These are phyloP conservation scores for Fomitopsis serialis DNA, from an alignment of 768 basidiomycete species.

Conservation along the genomic window DNA sequence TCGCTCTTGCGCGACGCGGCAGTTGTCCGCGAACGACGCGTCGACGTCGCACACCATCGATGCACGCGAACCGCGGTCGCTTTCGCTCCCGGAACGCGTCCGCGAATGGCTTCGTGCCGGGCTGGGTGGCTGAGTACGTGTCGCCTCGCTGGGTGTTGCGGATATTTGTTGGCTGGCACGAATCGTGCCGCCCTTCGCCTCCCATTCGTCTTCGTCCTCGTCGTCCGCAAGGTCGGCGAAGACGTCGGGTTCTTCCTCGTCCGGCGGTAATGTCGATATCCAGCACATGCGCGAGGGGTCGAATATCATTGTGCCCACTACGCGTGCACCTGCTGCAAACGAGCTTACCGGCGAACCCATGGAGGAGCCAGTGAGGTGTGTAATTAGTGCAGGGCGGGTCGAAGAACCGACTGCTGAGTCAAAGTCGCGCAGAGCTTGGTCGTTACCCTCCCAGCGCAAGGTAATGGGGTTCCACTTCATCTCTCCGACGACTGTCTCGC, in stretches of 20 bases:
- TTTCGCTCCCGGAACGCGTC: conserved; percentile 70
- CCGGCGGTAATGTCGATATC: conserved; percentile 80
- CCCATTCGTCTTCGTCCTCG: conserved; percentile 77
- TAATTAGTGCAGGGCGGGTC: conserved; percentile 91
- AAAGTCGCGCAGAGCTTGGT: conserved; percentile 85
- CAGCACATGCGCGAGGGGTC: conserved; percentile 94
- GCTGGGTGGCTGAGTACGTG: conserved; percentile 38
- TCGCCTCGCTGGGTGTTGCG: conserved; percentile 24
- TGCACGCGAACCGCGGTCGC: conserved; percentile 75
- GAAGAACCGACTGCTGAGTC: conserved; percentile 76
- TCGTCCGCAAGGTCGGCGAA: conserved; percentile 92
- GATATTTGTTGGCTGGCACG: conserved; percentile 45
- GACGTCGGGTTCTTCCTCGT: conserved; percentile 94
- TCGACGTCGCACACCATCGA: conserved; percentile 77
- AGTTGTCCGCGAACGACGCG: conserved; percentile 65
- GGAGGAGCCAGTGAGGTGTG: conserved; percentile 86
- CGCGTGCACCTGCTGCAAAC: conserved; percentile 71
- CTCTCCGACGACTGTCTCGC: conserved; percentile 72
- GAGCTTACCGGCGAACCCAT: conserved; percentile 74
- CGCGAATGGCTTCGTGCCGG: conserved; percentile 58
- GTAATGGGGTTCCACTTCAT: conserved; percentile 96
- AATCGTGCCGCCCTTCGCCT: conserved; percentile 74
- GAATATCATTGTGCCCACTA: conserved; percentile 98
- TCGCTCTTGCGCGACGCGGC: conserved; percentile 73
- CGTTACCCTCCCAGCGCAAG: conserved; percentile 97